Evolutionary conservation across 2,329 filamentous ascomycete genomes (phyloP), one percentile per base, ranked within the genome.

Genomic region (Cladophialophora yegresii): DNA sequence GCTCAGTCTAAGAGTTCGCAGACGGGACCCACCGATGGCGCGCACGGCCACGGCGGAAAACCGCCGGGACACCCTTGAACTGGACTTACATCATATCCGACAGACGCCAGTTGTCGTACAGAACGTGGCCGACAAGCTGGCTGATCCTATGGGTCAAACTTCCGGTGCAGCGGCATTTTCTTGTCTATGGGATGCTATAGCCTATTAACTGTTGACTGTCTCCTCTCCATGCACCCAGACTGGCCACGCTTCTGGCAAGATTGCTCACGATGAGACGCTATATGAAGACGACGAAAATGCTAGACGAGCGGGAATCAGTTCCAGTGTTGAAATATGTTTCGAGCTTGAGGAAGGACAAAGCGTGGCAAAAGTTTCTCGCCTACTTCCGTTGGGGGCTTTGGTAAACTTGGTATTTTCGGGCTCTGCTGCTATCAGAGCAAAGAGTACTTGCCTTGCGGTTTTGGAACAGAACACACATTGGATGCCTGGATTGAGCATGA

Each of bases 31-130:
- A 62, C 40, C 8, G 30, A 59, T 55, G 58, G 58, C 8, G 59
- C 22, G 8, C 50, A 62, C 56, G 64, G 62, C 12, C 58, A 61
- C 22, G 49, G 57, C 20, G 59, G 66, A 26, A 68, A 66, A 43
- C 68, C 68, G 13, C 64, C 67, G 8, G 68, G 68, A 7, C 68
- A 70, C 62, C 68, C 68, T 51, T 70, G 56, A 67, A 47, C 54
- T 43, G 36, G 5, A 43, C 36, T 13, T n/a, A 16, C 7, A 7
- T 40, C 36, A 40, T 7, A 6, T 43, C 13, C 36, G 16, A 7
- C 36, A 20, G 6, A n/a, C 13, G 36, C 36, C 36, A 43, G 36
- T 7, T 16, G 10, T 4, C 5, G 12, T 43, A 7, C 16, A 36
- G 20, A 28, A 62, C 30, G 28, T 22, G 36, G 36, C 36, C 7